These are phyloP conservation scores for Astragalus membranaceus DNA, from an alignment of 306 rosid species.

Conservation along the genomic window DNA sequence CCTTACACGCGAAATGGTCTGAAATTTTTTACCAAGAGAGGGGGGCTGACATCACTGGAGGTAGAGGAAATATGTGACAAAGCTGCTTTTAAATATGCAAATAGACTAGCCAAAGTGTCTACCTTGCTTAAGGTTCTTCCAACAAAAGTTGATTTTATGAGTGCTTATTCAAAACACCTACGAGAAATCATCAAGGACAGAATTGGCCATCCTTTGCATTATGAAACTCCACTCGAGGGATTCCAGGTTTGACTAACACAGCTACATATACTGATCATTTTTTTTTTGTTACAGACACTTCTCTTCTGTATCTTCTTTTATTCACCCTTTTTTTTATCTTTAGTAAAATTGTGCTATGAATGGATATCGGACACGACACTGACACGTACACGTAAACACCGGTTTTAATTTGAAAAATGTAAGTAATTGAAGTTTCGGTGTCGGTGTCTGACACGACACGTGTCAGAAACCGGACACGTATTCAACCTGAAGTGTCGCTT, in stretches of 20 bases:
- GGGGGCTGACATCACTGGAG: constrained; percentile 65
- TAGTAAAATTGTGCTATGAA: no score
- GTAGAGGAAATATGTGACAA: constrained; percentile 72
- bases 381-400: no score
- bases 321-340: not conserved
- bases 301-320: not conserved
- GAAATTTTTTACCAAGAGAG: constrained; percentile 78
- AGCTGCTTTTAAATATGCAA: constrained; percentile 76
- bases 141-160: constrained; percentile 74
- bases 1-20: constrained; percentile 85
- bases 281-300: not conserved
- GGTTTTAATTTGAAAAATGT: no score
- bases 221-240: constrained; percentile 76
- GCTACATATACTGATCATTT: not conserved
- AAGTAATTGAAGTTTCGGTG: no score
- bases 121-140: constrained; percentile 39
- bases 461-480: no score
- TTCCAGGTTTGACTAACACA: constrained; percentile 53
- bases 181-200: constrained; percentile 68
- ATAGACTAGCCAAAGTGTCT: constrained; percentile 60
- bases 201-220: constrained; percentile 70
- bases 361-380: no score
- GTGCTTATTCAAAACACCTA: constrained; percentile 57
- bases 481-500: no score
- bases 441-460: no score